Evolutionary conservation across 148 eudicot genomes (phyloP).

Genomic region (Rhododendron ovatum): DNA sequence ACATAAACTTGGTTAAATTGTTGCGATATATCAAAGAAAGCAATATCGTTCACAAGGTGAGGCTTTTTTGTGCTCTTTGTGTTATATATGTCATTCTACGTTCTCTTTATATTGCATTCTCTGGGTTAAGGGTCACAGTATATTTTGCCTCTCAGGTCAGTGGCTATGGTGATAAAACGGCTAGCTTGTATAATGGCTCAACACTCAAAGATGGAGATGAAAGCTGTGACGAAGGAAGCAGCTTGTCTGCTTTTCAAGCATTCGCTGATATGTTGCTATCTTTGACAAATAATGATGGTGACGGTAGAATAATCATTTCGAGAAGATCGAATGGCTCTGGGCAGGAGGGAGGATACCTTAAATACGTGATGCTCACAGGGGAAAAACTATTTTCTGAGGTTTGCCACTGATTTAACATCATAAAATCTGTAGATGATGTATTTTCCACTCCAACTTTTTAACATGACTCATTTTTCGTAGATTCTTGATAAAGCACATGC

Average conservation of each 20-base stretch:
- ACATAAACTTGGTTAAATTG: slow-evolving; percentile 82
- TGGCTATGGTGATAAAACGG: slow-evolving; percentile 78
- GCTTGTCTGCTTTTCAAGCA: slow-evolving; percentile 69
- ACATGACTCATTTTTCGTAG: slow-evolving; percentile 28
- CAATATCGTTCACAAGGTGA: slow-evolving; percentile 87
- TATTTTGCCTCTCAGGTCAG: slow-evolving; percentile 53
- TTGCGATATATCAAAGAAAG: slow-evolving; percentile 78
- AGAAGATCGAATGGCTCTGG: slow-evolving; percentile 31
- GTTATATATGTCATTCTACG: not conserved
- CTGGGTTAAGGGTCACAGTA: not conserved
- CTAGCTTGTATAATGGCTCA: slow-evolving; percentile 27
- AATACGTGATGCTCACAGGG: slow-evolving; percentile 96
- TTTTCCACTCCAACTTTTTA: not conserved
- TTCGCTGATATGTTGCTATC: slow-evolving; percentile 59
- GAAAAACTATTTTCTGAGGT: slow-evolving; percentile 90
- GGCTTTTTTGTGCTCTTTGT: not conserved
- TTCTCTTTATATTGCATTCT: not conserved
- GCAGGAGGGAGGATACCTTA: slow-evolving; percentile 60
- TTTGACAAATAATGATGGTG: slow-evolving; percentile 70
- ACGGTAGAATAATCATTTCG: slow-evolving; percentile 80
- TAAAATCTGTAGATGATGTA: not conserved
- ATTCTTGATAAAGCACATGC: slow-evolving; percentile 80
- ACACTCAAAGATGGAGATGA: slow-evolving; percentile 21
- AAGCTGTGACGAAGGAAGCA: slow-evolving; percentile 49
- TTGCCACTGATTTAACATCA: slow-evolving; percentile 15